Conservation (phyloP, 176 grass and related monocot genomes). For the Leersia perrieri region DNA sequence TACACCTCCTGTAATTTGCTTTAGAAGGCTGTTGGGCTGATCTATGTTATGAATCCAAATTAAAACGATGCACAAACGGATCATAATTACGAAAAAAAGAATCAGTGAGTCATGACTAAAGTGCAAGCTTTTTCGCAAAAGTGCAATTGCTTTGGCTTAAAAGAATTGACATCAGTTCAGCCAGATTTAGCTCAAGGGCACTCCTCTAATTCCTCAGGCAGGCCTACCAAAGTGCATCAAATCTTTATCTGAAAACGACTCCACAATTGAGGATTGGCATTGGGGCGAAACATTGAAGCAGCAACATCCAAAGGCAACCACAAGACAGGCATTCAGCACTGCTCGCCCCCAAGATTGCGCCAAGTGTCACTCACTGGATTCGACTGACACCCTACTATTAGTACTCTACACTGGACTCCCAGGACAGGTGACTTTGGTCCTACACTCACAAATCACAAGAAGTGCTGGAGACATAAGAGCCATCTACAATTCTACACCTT, state of each 20-base stretch:
- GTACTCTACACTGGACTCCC: not conserved
- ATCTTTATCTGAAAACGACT: constrained; percentile 36
- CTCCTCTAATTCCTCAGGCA: not conserved
- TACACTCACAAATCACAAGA: not conserved
- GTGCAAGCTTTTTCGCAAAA: not conserved
- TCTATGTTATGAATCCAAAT: not conserved
- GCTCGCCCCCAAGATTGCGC: not conserved
- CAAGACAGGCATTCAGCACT: not conserved
- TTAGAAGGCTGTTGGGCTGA: not conserved
- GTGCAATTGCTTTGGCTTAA: not conserved
- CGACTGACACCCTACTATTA: constrained; percentile 25
- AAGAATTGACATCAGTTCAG: not conserved
- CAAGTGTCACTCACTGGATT: constrained; percentile 38
- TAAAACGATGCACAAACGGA: not conserved
- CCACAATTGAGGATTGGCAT: not conserved
- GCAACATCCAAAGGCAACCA: constrained; percentile 31
- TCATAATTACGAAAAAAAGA: not conserved
- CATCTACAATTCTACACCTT: no score
- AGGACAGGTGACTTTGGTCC: not conserved
- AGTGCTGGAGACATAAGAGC: not conserved
- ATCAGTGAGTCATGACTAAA: not conserved
- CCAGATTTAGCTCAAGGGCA: not conserved
- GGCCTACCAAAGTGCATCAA: constrained; percentile 5
- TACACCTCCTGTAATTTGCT: not conserved
- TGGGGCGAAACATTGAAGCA: not conserved